Percentiles rank a stretch among this genome's conserved stretches.
These are phyloP conservation scores for Byssothecium circinans DNA, from an alignment of 2,329 filamentous ascomycete species.

Conservation along the genomic window DNA sequence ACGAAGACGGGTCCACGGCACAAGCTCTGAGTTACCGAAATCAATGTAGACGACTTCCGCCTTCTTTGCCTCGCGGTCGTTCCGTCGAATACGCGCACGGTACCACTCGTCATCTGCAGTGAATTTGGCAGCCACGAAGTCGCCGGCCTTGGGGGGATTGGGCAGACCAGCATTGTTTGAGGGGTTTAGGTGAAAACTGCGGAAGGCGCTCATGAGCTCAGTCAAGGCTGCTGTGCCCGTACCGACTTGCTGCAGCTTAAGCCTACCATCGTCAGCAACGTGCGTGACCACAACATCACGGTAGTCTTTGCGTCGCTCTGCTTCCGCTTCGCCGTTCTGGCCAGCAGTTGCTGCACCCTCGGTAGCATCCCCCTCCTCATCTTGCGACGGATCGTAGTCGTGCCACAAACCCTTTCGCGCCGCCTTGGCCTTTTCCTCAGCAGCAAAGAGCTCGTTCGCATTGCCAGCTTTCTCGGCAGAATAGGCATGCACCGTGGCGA, in stretches of 20 bases:
- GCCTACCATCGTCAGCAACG: conserved; percentile 75
- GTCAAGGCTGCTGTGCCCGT: conserved; percentile 82
- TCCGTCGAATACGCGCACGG: conserved; percentile 84
- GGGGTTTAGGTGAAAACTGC: conserved; percentile 83
- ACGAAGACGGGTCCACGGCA: conserved; percentile 82
- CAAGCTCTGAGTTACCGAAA: conserved; percentile 90
- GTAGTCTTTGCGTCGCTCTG: conserved; percentile 80
- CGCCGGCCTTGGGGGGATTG: conserved; percentile 82
- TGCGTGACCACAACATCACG: conserved; percentile 91
- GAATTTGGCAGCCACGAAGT: conserved; percentile 90
- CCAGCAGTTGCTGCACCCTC: conserved; percentile 52
- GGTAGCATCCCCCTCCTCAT: conserved; percentile 61
- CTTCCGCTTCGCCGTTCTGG: conserved; percentile 55
- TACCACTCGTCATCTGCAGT: conserved; percentile 91
- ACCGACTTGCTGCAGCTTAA: conserved; percentile 92
- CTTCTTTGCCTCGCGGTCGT: conserved; percentile 83
- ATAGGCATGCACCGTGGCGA: conserved; percentile 89
- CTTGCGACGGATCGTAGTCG: conserved; percentile 89
- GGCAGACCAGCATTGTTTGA: conserved; percentile 74
- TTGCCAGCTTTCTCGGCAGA: conserved; percentile 96
- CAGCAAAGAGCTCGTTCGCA: conserved; percentile 80
- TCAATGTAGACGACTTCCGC: conserved; percentile 93
- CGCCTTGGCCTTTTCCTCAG: conserved; percentile 88
- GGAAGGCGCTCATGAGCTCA: conserved; percentile 87
- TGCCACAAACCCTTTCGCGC: conserved; percentile 87